A percentile compares a stretch with the other conserved stretches of the same genome.
These are phyloP conservation scores for Glomus cerebriforme DNA, from an alignment of 192 early-diverging fungal species.

Conservation along the genomic window DNA sequence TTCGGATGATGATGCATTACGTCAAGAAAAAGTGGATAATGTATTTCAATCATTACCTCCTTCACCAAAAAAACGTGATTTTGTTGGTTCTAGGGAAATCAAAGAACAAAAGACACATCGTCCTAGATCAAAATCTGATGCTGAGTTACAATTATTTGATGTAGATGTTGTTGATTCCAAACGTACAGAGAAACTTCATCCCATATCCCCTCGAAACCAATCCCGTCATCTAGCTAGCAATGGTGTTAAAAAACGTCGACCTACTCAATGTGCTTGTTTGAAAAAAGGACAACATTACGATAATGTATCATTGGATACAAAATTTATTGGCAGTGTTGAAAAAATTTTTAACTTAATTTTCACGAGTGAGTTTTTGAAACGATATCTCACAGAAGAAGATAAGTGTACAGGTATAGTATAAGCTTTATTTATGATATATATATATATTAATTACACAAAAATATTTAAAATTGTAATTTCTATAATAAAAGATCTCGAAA, in stretches of 20 bases:
- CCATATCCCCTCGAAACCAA: constrained; percentile 5
- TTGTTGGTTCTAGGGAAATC: constrained; percentile 16
- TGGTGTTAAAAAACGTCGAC: constrained; percentile 5
- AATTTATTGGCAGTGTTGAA: constrained; percentile 49
- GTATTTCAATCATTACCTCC: constrained; percentile 35
- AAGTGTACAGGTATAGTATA: constrained; percentile 43
- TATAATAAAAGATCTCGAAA: constrained; percentile 37
- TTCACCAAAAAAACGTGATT: constrained; percentile 33
- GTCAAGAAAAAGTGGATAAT: constrained; percentile 35
- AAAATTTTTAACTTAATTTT: constrained; percentile 58
- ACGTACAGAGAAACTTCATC: background rate
- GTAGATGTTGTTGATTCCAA: background rate
- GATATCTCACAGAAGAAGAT: constrained; percentile 49
- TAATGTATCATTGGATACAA: constrained; percentile 47
- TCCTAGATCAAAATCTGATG: background rate
- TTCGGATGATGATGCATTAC: background rate
- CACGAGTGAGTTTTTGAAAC: constrained; percentile 46
- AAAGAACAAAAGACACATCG: background rate
- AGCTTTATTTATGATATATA: background rate
- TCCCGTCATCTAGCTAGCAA: background rate
- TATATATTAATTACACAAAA: background rate
- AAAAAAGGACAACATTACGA: constrained; percentile 48
- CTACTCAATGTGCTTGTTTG: constrained; percentile 54
- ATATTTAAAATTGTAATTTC: background rate
- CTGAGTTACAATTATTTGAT: background rate